A percentile compares a stretch with the other conserved stretches of the same genome.
These are phyloP conservation scores for Elongisporangium senticosum DNA, from an alignment of 352 stramenopile species.

Conservation along the genomic window DNA sequence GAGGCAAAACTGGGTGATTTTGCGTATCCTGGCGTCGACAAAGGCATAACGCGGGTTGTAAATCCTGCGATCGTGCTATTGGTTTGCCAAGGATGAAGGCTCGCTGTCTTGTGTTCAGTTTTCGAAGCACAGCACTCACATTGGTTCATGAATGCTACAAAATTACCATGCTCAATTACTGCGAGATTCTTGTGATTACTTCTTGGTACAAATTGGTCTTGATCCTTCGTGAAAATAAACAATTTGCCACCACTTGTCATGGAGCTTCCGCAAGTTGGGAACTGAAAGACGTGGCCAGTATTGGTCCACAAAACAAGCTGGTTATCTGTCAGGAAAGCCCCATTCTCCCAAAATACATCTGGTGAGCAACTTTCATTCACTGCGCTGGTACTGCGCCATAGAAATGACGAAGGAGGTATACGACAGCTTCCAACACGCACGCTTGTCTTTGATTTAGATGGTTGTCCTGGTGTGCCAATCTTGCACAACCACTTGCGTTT, in stretches of 20 bases:
- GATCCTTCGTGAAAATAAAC: constrained; percentile 80
- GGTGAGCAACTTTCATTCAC: neutral
- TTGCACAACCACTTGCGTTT: constrained; percentile 79
- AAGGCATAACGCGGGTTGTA: constrained; percentile 12
- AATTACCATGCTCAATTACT: constrained; percentile 43
- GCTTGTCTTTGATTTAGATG: constrained; percentile 21
- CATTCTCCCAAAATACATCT: constrained; percentile 48
- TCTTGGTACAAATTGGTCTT: constrained; percentile 75
- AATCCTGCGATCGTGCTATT: constrained; percentile 26
- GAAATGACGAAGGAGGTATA: constrained; percentile 27
- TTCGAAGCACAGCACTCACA: constrained; percentile 40
- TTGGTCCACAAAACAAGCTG: constrained; percentile 69
- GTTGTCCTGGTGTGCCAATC: constrained; percentile 17
- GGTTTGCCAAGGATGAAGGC: constrained; percentile 6
- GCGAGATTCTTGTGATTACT: constrained; percentile 59
- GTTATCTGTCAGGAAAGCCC: constrained; percentile 56
- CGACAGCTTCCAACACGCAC: constrained; percentile 46
- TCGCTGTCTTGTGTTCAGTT: constrained; percentile 1
- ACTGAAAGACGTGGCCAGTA: constrained; percentile 58
- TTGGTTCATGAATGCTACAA: constrained; percentile 47
- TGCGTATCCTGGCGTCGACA: neutral
- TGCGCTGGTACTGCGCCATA: constrained; percentile 6
- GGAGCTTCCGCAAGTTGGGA: constrained; percentile 24
- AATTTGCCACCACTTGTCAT: constrained; percentile 37
- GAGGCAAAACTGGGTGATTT: neutral